phyloP scores from a whole-genome alignment of 768 basidiomycete genomes.

The Lentinula lateritia region DNA sequence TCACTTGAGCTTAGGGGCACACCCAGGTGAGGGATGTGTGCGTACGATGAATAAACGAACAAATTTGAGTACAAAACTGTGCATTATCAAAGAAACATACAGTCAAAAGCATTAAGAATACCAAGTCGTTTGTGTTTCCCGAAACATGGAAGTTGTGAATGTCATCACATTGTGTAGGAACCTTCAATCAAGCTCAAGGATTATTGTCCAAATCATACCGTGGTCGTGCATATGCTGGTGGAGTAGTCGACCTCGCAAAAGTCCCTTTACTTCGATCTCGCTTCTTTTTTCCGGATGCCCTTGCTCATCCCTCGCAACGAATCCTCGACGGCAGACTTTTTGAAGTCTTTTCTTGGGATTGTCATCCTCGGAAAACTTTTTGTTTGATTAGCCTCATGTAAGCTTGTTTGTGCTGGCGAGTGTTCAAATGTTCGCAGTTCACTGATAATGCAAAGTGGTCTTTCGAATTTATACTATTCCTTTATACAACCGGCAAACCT shows the following conservation, averaged over 20 bases:
- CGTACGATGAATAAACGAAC: no score
- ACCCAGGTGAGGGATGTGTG: background rate
- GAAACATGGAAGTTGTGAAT: background rate
- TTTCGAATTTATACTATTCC: no score
- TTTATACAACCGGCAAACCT: no score
- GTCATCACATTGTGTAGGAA: background rate
- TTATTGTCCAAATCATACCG: slow-evolving; percentile 39
- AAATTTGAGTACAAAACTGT: no score
- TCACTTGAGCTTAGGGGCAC: background rate
- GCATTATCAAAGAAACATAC: no score
- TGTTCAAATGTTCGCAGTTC: no score
- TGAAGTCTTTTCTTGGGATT: slow-evolving; percentile 43
- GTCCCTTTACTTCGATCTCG: slow-evolving; percentile 35
- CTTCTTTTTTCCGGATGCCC: slow-evolving; percentile 23
- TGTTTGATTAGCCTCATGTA: slow-evolving; percentile 14
- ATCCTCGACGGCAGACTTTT: slow-evolving; percentile 50
- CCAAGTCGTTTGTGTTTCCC: background rate
- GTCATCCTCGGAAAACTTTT: slow-evolving; percentile 41
- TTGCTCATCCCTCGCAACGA: slow-evolving; percentile 31
- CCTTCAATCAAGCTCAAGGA: slow-evolving; percentile 42
- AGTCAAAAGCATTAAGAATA: background rate
- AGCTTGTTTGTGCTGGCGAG: no score
- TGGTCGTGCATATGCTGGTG: slow-evolving; percentile 38
- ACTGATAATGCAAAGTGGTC: no score
- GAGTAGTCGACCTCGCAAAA: slow-evolving; percentile 33